A percentile compares a stretch with the other conserved stretches of the same genome.
These are phyloP conservation scores for Blastobotrys persicus DNA, from an alignment of 1,139 yeast genomes.

Conservation along the genomic window DNA sequence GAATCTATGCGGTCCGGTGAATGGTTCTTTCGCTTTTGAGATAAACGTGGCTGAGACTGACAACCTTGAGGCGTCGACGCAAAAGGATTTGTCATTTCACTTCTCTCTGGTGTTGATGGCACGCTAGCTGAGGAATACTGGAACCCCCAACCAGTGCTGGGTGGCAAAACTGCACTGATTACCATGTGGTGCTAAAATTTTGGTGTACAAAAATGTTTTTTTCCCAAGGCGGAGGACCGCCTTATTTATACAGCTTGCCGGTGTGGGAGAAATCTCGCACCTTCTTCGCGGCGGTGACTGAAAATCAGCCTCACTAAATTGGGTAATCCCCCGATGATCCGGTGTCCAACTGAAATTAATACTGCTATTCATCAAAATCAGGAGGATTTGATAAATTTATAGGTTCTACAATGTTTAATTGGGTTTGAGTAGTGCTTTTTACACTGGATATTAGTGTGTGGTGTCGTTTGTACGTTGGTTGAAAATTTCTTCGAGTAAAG, in stretches of 20 bases:
- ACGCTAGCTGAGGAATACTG: conserved; percentile 20
- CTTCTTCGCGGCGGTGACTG: too few relatives aligned
- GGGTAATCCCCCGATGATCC: too few relatives aligned
- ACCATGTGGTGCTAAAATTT: conserved; percentile 20
- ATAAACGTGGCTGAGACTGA: conserved; percentile 1
- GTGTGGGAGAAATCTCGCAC: background rate
- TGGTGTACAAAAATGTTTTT: background rate
- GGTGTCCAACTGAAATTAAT: conserved; percentile 11
- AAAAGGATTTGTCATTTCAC: conserved; percentile 1
- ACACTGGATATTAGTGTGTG: too few relatives aligned
- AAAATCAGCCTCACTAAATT: too few relatives aligned
- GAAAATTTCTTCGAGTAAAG: too few relatives aligned
- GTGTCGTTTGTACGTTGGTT: too few relatives aligned
- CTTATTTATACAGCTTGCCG: background rate
- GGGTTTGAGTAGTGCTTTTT: too few relatives aligned
- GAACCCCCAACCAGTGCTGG: conserved; percentile 32
- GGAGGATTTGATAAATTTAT: too few relatives aligned
- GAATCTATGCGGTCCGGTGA: conserved; percentile 18
- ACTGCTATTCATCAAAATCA: conserved; percentile 27
- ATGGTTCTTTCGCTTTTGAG: conserved; percentile 16
- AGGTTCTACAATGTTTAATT: too few relatives aligned
- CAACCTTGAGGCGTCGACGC: background rate
- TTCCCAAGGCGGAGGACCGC: background rate
- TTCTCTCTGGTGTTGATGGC: conserved; percentile 9
- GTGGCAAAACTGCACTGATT: conserved; percentile 30